These are phyloP conservation scores for Talaromyces trachyspermus DNA, from an alignment of 495 filamentous ascomycete genomes.

Conservation along the genomic window DNA sequence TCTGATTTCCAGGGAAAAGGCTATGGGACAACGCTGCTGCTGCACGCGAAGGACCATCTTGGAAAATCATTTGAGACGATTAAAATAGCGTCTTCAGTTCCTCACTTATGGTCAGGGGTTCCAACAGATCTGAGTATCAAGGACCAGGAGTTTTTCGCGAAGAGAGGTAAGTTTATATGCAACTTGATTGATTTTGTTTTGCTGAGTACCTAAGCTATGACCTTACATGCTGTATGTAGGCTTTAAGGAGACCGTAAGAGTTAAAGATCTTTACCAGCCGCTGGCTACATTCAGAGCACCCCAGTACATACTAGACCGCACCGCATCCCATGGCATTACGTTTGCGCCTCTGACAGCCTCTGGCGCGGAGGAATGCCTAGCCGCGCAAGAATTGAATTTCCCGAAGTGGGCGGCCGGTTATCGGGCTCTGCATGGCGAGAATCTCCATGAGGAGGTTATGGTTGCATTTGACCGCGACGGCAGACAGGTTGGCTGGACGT, in stretches of 20 bases:
- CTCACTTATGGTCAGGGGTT: slow-evolving; percentile 44
- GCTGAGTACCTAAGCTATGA: background rate
- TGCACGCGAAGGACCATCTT: background rate
- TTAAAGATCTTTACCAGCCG: slow-evolving; percentile 29
- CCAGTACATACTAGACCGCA: slow-evolving; percentile 28
- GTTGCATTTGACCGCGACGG: slow-evolving; percentile 33
- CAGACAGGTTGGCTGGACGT: slow-evolving; percentile 41
- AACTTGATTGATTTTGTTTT: background rate
- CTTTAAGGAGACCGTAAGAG: background rate
- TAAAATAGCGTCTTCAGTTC: slow-evolving; percentile 18
- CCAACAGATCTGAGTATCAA: slow-evolving; percentile 31
- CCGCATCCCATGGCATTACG: slow-evolving; percentile 27
- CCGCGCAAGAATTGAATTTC: slow-evolving; percentile 38
- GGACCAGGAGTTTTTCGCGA: slow-evolving; percentile 34
- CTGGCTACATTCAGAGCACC: slow-evolving; percentile 30
- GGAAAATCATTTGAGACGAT: background rate
- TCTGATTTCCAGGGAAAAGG: background rate
- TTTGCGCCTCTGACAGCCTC: slow-evolving; percentile 33
- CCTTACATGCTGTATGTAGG: too few relatives aligned
- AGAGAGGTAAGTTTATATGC: slow-evolving; percentile 1
- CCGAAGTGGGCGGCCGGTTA: slow-evolving; percentile 25
- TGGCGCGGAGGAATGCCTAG: slow-evolving; percentile 35
- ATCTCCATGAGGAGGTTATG: slow-evolving; percentile 24
- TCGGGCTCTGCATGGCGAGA: background rate
- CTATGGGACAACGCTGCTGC: background rate